Conservation (phyloP, 495 filamentous ascomycete genomes). For the Staphylotrichum longicolle region DNA sequence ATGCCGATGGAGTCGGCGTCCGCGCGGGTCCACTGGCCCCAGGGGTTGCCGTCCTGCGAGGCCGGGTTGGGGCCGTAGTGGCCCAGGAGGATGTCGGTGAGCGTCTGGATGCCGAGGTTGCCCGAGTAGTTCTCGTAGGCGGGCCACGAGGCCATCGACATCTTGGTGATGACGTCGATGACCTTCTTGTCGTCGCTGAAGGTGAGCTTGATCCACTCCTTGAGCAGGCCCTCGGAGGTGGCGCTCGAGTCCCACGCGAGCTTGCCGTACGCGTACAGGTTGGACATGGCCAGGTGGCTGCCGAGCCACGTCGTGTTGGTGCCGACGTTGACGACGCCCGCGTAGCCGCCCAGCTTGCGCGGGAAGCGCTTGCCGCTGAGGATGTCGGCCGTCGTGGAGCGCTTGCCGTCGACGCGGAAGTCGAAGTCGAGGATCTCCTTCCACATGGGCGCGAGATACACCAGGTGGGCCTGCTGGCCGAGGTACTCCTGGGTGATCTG, state of each 20-base stretch:
- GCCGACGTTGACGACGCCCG: constrained; percentile 68
- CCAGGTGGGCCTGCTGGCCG: constrained; percentile 67
- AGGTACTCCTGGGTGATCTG: constrained; percentile 69
- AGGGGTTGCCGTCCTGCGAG: constrained; percentile 65
- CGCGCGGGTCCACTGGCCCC: constrained; percentile 72
- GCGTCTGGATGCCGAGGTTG: constrained; percentile 68
- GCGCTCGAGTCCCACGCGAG: constrained; percentile 60
- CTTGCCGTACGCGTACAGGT: constrained; percentile 67
- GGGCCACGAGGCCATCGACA: constrained; percentile 69
- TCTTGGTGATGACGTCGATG: constrained; percentile 55
- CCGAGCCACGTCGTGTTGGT: constrained; percentile 67
- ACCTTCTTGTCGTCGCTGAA: constrained; percentile 56
- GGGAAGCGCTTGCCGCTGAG: constrained; percentile 59
- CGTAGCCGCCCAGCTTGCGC: constrained; percentile 57
- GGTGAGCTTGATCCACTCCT: constrained; percentile 66
- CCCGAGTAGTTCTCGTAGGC: constrained; percentile 70
- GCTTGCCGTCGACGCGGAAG: constrained; percentile 54
- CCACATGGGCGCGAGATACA: constrained; percentile 67
- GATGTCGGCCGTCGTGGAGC: constrained; percentile 56
- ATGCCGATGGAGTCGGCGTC: constrained; percentile 60
- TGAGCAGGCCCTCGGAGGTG: constrained; percentile 49
- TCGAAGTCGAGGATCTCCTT: constrained; percentile 66
- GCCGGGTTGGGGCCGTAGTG: constrained; percentile 68
- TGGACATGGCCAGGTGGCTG: constrained; percentile 66
- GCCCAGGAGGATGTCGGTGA: constrained; percentile 63